A percentile compares a stretch with the other conserved stretches of the same genome.
These are phyloP conservation scores for Pythium brassicae DNA, from an alignment of 352 stramenopile species.

Conservation along the genomic window DNA sequence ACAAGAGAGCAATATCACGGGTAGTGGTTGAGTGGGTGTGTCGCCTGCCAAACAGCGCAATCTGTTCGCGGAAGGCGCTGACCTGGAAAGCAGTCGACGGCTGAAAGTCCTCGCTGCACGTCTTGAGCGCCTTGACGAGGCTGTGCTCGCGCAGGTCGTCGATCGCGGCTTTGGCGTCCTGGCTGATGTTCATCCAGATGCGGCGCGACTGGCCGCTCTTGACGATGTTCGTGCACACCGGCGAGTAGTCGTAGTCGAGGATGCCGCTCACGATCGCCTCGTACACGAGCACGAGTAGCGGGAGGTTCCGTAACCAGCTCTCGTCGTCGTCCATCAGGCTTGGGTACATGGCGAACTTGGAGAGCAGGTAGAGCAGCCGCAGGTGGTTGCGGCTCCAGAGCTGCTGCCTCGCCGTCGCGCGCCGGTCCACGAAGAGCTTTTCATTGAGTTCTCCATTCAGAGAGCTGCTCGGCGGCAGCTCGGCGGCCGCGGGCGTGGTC, in stretches of 20 bases:
- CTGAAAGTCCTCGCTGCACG: constrained; percentile 92
- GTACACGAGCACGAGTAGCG: constrained; percentile 96
- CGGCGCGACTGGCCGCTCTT: constrained; percentile 83
- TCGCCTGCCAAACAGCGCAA: too few species aligned
- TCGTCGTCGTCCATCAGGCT: constrained; percentile 88
- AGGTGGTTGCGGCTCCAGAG: constrained; percentile 89
- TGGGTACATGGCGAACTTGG: constrained; percentile 92
- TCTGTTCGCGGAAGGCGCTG: constrained; percentile 22
- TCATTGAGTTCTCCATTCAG: constrained; percentile 3
- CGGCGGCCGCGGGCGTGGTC: not conserved
- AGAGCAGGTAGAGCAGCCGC: constrained; percentile 95
- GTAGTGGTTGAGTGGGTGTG: too few species aligned
- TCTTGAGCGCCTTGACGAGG: constrained; percentile 94
- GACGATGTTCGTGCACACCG: constrained; percentile 92
- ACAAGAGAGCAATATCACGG: constrained; percentile 42
- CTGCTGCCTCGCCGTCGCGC: not conserved
- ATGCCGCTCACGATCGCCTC: constrained; percentile 93
- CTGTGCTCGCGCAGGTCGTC: constrained; percentile 95
- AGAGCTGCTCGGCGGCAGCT: not conserved
- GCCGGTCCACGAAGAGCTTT: constrained; percentile 25
- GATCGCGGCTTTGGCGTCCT: constrained; percentile 95
- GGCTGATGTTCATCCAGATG: constrained; percentile 93
- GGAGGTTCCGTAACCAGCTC: constrained; percentile 94
- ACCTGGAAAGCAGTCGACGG: constrained; percentile 94
- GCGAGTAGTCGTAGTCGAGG: constrained; percentile 96